Percentiles rank a stretch among this genome's conserved stretches.
Evolutionary conservation across 441 rosid species (phyloP).

Genomic region (Macaranga tanarius): DNA sequence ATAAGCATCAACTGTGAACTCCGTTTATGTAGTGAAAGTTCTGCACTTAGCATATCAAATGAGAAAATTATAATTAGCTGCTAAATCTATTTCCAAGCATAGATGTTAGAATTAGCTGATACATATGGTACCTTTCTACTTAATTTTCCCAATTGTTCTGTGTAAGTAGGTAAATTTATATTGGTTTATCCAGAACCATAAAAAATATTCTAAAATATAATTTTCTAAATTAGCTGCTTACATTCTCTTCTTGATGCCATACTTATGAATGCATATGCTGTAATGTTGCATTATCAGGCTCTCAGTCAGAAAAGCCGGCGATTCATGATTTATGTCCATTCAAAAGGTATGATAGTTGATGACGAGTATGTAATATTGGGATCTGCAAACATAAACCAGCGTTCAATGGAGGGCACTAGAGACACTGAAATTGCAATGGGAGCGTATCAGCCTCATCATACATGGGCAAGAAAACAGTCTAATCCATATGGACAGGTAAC

Average conservation of each 20-base stretch:
- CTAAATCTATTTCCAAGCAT: neutral
- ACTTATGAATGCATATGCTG: neutral
- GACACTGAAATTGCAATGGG: slow-evolving; percentile 99
- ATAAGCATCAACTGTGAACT: neutral
- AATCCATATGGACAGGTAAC: slow-evolving; percentile 86
- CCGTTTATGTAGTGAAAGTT: neutral
- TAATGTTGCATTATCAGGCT: slow-evolving; percentile 40
- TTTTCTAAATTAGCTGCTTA: neutral
- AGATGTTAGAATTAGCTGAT: neutral
- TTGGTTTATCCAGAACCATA: too few relatives aligned
- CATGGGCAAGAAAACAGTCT: slow-evolving; percentile 64
- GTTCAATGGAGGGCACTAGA: slow-evolving; percentile 94
- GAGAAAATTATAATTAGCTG: too few relatives aligned
- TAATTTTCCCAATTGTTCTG: neutral
- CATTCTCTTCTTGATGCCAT: neutral
- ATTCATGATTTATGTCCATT: slow-evolving; percentile 97
- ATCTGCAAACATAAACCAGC: slow-evolving; percentile 94
- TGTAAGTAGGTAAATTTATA: too few relatives aligned
- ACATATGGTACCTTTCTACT: neutral
- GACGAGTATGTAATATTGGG: slow-evolving; percentile 87
- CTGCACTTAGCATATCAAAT: too few relatives aligned
- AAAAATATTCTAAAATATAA: neutral
- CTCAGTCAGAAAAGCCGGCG: slow-evolving; percentile 60
- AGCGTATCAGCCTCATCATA: slow-evolving; percentile 90
- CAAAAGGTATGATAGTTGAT: slow-evolving; percentile 96